Evolutionary conservation across 192 early-diverging fungal species (phyloP).

Genomic region (Backusella liffmaniae): DNA sequence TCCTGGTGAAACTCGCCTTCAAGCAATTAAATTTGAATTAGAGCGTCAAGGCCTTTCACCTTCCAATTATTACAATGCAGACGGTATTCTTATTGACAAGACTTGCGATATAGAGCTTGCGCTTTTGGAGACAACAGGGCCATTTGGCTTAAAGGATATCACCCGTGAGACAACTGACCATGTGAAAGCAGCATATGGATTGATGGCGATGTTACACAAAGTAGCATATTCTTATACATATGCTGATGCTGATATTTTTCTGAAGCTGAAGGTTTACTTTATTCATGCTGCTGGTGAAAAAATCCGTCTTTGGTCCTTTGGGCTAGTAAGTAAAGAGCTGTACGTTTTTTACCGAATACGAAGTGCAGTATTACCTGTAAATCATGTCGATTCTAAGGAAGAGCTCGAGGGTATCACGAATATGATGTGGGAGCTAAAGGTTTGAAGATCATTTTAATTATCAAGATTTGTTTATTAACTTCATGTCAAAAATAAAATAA

Average conservation of each 20-base stretch:
- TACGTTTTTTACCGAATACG: not conserved
- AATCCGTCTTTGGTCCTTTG: constrained; percentile 9
- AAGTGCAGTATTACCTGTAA: not conserved
- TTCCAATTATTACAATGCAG: not conserved
- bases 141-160: not conserved
- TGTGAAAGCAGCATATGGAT: not conserved
- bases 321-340: constrained; percentile 5
- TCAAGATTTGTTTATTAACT: constrained; percentile 13
- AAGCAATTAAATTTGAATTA: constrained; percentile 3
- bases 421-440: constrained; percentile 13
- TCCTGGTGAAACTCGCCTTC: constrained; percentile 19
- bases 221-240: not conserved
- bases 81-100: constrained; percentile 1
- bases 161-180: constrained; percentile 1
- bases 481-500: constrained; percentile 15
- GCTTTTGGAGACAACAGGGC: not conserved
- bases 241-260: constrained; percentile 2
- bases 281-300: constrained; percentile 6
- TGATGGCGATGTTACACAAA: not conserved
- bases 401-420: not conserved
- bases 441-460: constrained; percentile 14
- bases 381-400: not conserved
- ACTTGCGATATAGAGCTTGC: not conserved
- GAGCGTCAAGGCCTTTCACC: not conserved
- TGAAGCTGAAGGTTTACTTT: not conserved